A percentile compares a stretch with the other conserved stretches of the same genome.
These are phyloP conservation scores for Mycena floridula DNA, from an alignment of 768 basidiomycete genomes.

Conservation along the genomic window DNA sequence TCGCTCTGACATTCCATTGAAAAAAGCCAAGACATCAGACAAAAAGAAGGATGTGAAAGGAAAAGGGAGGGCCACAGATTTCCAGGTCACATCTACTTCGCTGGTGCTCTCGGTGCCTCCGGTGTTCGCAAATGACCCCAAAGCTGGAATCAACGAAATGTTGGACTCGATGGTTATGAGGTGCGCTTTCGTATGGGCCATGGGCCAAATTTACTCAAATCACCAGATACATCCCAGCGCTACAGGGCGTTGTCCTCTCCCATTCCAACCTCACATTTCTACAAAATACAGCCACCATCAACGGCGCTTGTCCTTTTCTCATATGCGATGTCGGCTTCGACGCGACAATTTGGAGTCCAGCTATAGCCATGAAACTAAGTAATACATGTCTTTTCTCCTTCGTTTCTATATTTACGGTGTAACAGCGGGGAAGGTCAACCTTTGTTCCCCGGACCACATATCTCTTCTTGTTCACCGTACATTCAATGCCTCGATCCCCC, in stretches of 20 bases:
- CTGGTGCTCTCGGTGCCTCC: constrained; percentile 76
- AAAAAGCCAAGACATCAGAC: constrained; percentile 28
- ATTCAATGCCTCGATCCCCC: constrained; percentile 93
- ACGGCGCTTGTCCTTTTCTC: constrained; percentile 81
- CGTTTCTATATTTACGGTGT: constrained; percentile 1
- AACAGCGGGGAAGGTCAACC: constrained; percentile 77
- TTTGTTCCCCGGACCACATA: constrained; percentile 89
- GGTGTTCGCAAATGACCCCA: constrained; percentile 68
- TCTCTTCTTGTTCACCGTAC: constrained; percentile 86
- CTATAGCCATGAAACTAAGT: constrained; percentile 77
- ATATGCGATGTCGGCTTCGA: constrained; percentile 73
- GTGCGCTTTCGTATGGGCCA: constrained; percentile 28
- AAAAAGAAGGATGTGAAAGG: constrained; percentile 33
- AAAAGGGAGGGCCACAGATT: constrained; percentile 39
- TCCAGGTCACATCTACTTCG: constrained; percentile 56
- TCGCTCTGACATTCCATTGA: constrained; percentile 27
- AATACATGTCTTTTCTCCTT: constrained; percentile 19
- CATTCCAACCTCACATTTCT: constrained; percentile 76
- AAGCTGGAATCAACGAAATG: constrained; percentile 78
- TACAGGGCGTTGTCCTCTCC: constrained; percentile 81
- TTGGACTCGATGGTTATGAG: constrained; percentile 94
- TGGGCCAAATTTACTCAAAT: constrained; percentile 3
- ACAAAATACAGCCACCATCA: constrained; percentile 56
- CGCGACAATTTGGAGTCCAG: constrained; percentile 85
- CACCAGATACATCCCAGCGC: constrained; percentile 80